phyloP scores from a whole-genome alignment of 805 yeast species.

The Wickerhamomyces bovis region DNA sequence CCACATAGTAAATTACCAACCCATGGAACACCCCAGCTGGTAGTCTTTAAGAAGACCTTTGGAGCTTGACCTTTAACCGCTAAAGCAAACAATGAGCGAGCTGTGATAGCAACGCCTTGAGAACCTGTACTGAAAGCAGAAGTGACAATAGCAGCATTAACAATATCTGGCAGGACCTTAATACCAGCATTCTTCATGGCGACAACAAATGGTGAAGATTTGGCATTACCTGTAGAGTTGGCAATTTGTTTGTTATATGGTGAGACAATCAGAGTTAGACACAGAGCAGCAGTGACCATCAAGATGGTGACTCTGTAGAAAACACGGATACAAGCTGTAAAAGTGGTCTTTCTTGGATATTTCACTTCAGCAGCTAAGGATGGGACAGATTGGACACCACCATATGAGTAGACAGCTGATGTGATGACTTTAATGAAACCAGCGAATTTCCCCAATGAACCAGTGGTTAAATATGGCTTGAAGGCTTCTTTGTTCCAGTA shows the following conservation, averaged over 20 bases:
- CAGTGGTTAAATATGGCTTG: conserved; percentile 13
- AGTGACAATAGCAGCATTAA: conserved; percentile 33
- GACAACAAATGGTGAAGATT: conserved; percentile 34
- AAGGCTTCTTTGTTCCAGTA: conserved; percentile 23
- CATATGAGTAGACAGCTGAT: conserved; percentile 33
- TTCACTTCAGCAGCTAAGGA: conserved; percentile 34
- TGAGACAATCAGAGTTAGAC: conserved; percentile 29
- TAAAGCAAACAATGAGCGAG: conserved; percentile 30
- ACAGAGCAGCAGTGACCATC: conserved; percentile 27
- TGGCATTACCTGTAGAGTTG: conserved; percentile 26
- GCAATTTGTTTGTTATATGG: conserved; percentile 24
- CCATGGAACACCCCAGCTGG: conserved; percentile 29
- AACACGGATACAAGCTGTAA: conserved; percentile 28
- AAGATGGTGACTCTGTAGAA: conserved; percentile 25
- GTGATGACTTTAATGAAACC: conserved; percentile 31
- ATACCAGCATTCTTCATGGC: conserved; percentile 43
- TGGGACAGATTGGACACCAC: conserved; percentile 42
- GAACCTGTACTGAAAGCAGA: conserved; percentile 37
- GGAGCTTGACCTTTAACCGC: conserved; percentile 35
- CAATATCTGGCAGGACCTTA: conserved; percentile 29
- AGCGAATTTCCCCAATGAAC: conserved; percentile 20
- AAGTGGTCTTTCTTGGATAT: conserved; percentile 29
- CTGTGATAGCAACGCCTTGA: conserved; percentile 22
- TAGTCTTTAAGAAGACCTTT: conserved; percentile 25
- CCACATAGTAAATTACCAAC: conserved; percentile 24